Percentiles rank a stretch among this genome's conserved stretches.
phyloP scores from a whole-genome alignment of 768 basidiomycete genomes.

The Rhodotorula graminis region DNA sequence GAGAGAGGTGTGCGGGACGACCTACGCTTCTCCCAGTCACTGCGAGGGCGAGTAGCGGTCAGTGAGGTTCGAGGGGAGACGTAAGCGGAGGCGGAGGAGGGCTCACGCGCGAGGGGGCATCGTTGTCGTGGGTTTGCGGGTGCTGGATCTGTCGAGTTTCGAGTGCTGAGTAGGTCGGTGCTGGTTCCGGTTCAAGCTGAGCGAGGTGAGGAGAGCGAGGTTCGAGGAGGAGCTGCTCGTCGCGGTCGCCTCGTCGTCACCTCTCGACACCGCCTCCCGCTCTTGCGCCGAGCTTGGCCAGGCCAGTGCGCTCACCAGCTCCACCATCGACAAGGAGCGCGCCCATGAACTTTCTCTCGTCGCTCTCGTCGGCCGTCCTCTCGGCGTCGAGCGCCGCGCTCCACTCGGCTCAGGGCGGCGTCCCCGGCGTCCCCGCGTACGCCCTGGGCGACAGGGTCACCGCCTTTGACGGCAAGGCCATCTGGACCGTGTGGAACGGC shows the following conservation, averaged over 20 bases:
- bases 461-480: constrained; percentile 56
- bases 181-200: too few relatives aligned
- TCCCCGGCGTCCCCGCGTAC: constrained; percentile 40
- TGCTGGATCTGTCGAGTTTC: not conserved
- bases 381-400: constrained; percentile 22
- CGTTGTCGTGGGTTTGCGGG: not conserved
- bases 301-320: too few relatives aligned
- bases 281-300: not conserved
- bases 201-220: not conserved
- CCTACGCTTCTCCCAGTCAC: constrained; percentile 98
- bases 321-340: not conserved
- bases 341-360: constrained; percentile 36
- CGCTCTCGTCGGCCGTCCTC: constrained; percentile 26
- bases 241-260: not conserved
- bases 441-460: constrained; percentile 29
- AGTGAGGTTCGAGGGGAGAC: not conserved
- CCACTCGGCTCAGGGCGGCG: constrained; percentile 12
- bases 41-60: constrained; percentile 45
- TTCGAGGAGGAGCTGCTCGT: too few relatives aligned
- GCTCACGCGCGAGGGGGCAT: constrained; percentile 96
- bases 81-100: constrained; percentile 3
- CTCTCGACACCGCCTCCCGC: too few relatives aligned
- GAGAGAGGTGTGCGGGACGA: not conserved
- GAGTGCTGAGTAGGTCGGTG: not conserved
- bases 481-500: constrained; percentile 83